Evolutionary conservation across 1,284 basidiomycete species (phyloP).

Genomic region (Violaceomyces palustris): DNA sequence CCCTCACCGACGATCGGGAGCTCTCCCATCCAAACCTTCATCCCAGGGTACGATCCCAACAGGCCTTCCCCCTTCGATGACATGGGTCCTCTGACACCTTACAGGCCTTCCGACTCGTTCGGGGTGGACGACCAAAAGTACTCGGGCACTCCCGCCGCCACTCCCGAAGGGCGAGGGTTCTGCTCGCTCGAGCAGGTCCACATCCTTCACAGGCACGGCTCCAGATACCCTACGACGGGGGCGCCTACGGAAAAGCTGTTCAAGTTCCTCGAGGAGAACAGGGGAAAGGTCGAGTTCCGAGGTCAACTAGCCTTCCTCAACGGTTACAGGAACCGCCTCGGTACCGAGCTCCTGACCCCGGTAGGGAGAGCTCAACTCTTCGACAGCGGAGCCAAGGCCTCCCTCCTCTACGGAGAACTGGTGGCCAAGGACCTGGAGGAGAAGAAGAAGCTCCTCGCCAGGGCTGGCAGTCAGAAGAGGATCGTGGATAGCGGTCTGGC

Average conservation of each 20-base stretch:
- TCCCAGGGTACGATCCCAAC: constrained; percentile 27
- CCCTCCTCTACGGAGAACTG: constrained; percentile 31
- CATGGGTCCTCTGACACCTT: constrained; percentile 50
- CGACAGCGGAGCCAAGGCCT: constrained; percentile 34
- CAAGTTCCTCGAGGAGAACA: constrained; percentile 15
- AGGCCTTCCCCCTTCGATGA: constrained; percentile 47
- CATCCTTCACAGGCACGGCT: constrained; percentile 48
- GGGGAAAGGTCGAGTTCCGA: constrained; percentile 10
- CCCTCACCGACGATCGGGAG: constrained; percentile 25
- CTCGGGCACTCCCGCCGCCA: constrained; percentile 19
- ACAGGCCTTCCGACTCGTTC: constrained; percentile 38
- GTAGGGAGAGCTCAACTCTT: constrained; percentile 45
- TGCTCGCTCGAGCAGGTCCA: constrained; percentile 46
- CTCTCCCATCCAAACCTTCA: constrained; percentile 38
- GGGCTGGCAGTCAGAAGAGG: constrained; percentile 47
- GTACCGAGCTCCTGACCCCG: constrained; percentile 45
- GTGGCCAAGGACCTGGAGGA: constrained; percentile 15
- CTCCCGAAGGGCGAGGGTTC: no score
- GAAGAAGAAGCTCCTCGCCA: constrained; percentile 36
- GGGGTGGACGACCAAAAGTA: constrained; percentile 40
- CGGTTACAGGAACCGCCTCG: constrained; percentile 37
- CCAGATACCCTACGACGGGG: constrained; percentile 40
- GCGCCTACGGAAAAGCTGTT: constrained; percentile 16
- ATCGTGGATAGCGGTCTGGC: constrained; percentile 46
- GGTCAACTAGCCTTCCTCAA: constrained; percentile 42